Evolutionary conservation across 2,329 filamentous ascomycete genomes (phyloP).

Genomic region (Ceratocystis eucalypticola): DNA sequence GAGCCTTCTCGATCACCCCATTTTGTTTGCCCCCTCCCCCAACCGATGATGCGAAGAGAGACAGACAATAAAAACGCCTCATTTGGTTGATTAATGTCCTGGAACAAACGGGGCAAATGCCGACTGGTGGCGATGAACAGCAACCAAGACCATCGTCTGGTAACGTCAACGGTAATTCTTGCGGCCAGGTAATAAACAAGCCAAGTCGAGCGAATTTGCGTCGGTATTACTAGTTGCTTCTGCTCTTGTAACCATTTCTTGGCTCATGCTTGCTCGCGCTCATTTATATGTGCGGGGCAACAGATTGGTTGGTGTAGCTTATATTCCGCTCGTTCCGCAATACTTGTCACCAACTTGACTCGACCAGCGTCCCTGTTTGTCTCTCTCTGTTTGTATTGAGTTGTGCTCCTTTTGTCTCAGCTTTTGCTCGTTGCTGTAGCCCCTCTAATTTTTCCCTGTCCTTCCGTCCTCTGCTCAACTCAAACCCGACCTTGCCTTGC

Average conservation of each 20-base stretch:
- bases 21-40: no score
- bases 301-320: not conserved
- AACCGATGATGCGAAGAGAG: not conserved
- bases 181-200: not conserved
- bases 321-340: conserved; percentile 4
- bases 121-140: not conserved
- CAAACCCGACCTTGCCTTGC: not conserved
- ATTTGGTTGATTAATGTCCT: not conserved
- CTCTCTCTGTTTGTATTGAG: not conserved
- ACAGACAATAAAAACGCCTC: not conserved
- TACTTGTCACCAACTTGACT: conserved; percentile 1
- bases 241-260: not conserved
- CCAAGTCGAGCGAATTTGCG: no score
- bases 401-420: not conserved
- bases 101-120: not conserved
- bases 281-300: not conserved
- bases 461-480: not conserved
- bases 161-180: not conserved
- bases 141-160: not conserved
- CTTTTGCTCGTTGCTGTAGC: not conserved
- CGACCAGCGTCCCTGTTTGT: not conserved
- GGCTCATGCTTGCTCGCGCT: not conserved
- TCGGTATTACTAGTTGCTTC: not conserved
- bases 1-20: not conserved
- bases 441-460: not conserved